Base-by-base conservation (phyloP, 192 early-diverging fungal species). In the Coemansia sp. region DNA sequence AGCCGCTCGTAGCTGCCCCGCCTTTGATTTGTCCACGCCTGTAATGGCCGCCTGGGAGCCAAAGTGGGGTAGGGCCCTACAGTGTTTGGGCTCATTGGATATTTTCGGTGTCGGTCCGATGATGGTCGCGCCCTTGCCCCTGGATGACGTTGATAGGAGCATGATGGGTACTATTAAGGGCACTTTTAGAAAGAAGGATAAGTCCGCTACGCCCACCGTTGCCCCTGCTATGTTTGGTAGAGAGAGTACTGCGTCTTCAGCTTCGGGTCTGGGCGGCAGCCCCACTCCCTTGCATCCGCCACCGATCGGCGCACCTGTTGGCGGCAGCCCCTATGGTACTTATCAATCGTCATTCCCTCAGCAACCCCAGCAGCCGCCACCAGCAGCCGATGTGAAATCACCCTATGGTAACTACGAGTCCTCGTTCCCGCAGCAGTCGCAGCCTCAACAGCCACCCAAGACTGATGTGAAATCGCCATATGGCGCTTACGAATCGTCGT, bases 11-110 rank as follows among this genome's bases (percentile, higher is more conserved):
- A 70, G 64, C 33, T 84, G 82, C 39, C 86, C 86, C 10, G 84
- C 86, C 47, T 90, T 89, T 74, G 86, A 90, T 40, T 53, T 87
- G 21, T 66, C 77, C 16, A 77, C 67, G 50, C 72, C 78, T 0
- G 83, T 76, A 23, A 37, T 78, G 13, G 65, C 63, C 35, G 76
- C 76, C 14, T 83, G 75, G 75, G 72, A 77, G 66, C 69, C 64
- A 13, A 77, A 78, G 66, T 78, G 76, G 80, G 61, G 38, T 1
- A 58, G 60, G 23, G 75, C 76, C 1, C 62, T 72, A 50, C 63
- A 74, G 63, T 62, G 33, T 35, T 49, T 83, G 60, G 46, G 33
- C 14, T 49, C 69, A 5, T 66, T 83, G 28, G 80, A 83, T 43
- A 61, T 83, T 58, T 78, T 66, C 49, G 76, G 76, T 17, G 55